Evolutionary conservation across 345 rosid species (phyloP).

Genomic region (Eutrema japonicum): DNA sequence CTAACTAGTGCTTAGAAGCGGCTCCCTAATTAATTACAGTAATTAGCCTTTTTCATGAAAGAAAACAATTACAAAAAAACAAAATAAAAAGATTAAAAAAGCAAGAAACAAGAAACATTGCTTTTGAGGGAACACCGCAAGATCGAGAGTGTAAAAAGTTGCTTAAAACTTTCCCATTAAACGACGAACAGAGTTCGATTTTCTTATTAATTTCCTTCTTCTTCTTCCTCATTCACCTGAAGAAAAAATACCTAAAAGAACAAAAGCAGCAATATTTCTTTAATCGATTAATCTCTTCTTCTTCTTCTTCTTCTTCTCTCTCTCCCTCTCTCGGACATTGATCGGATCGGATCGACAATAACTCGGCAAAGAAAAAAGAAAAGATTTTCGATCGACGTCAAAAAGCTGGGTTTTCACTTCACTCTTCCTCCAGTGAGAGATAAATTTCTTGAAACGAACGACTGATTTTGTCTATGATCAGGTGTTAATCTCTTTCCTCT

Average conservation of each 20-base stretch:
- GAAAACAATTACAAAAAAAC: conserved; percentile 20
- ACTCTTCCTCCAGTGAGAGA: conserved; percentile 23
- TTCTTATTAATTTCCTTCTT: conserved; percentile 1
- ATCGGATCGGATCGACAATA: conserved; percentile 61
- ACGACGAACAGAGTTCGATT: conserved; percentile 41
- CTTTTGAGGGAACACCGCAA: conserved; percentile 44
- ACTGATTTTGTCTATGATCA: conserved; percentile 51
- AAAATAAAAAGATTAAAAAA: neutral
- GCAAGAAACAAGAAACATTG: conserved; percentile 38
- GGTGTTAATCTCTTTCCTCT: conserved; percentile 44
- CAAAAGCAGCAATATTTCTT: conserved; percentile 18
- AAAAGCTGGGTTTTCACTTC: conserved; percentile 47
- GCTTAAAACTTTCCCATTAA: conserved; percentile 37
- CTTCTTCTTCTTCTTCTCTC: conserved; percentile 31
- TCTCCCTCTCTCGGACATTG: conserved; percentile 39
- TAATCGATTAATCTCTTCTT: conserved; percentile 40
- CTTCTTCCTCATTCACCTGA: conserved; percentile 36
- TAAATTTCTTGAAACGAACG: conserved; percentile 26
- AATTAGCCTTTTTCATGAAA: conserved; percentile 15
- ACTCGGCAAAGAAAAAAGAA: conserved; percentile 32
- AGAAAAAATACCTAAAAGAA: conserved; percentile 33
- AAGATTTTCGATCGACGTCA: conserved; percentile 1
- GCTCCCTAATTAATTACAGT: conserved; percentile 34
- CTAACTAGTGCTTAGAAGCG: conserved; percentile 27
- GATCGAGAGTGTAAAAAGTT: conserved; percentile 36